Evolutionary conservation across 169 alveolate species (phyloP).

Genomic region (Eimeria necatrix): DNA sequence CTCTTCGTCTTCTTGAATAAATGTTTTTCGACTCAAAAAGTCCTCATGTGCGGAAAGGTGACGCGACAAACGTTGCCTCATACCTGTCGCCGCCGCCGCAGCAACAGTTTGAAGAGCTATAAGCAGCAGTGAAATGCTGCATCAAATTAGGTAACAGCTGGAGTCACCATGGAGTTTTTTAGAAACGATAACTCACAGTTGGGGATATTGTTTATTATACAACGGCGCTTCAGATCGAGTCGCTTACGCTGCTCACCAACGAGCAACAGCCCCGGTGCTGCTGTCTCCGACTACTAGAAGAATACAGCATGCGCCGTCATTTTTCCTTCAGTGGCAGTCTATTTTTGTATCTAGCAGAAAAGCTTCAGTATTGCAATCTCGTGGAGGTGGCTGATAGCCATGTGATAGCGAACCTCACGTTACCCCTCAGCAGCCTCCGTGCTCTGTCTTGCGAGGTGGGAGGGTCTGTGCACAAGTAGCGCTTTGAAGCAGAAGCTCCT

Average conservation of each 20-base stretch:
- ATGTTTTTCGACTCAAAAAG: constrained; percentile 30
- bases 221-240: background rate
- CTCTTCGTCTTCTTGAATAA: background rate
- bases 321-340: too few relatives aligned
- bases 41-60: constrained; percentile 15
- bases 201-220: background rate
- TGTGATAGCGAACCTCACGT: too few relatives aligned
- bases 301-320: background rate
- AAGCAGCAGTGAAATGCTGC: constrained; percentile 58
- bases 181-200: background rate
- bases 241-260: background rate
- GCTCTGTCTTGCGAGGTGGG: too few relatives aligned
- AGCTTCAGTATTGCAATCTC: too few relatives aligned
- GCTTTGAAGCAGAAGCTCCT: too few relatives aligned
- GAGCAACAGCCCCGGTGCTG: constrained; percentile 56
- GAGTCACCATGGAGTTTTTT: constrained; percentile 59
- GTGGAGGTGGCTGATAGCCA: too few relatives aligned
- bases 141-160: constrained; percentile 57
- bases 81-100: background rate
- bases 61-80: background rate
- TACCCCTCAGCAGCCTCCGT: too few relatives aligned
- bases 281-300: constrained; percentile 57
- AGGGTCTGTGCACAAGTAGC: too few relatives aligned
- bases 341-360: too few relatives aligned
- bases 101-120: constrained; percentile 12